Conservation (phyloP, 805 yeast species). For the Starmerella sp. region DNA sequence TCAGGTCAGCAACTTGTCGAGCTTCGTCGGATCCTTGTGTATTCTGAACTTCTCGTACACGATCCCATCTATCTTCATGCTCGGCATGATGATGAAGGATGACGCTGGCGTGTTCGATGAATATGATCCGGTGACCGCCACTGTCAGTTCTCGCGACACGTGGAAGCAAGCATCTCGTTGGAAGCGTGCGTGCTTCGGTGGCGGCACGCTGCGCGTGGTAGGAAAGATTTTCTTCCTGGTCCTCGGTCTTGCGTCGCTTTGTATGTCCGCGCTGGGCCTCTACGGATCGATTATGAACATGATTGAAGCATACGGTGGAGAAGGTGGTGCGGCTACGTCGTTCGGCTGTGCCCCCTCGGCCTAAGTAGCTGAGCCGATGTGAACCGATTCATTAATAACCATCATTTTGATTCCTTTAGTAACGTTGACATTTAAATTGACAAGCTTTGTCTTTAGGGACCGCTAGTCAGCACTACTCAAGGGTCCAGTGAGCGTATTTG, state of each 20-base stretch:
- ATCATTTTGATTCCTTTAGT: background rate
- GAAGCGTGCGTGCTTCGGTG: constrained; percentile 26
- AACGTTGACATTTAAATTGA: background rate
- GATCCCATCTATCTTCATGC: constrained; percentile 30
- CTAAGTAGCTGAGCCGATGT: background rate
- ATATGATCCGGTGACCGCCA: constrained; percentile 15
- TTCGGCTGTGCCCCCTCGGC: constrained; percentile 1
- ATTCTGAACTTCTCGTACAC: constrained; percentile 39
- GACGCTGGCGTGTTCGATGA: constrained; percentile 14
- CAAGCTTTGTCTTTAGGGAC: background rate
- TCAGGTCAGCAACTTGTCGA: constrained; percentile 32
- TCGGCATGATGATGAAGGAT: constrained; percentile 10
- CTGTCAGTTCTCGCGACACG: constrained; percentile 20
- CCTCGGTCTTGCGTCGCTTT: constrained; percentile 28
- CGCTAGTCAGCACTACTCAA: no score
- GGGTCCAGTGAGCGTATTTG: no score
- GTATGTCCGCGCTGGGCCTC: constrained; percentile 27
- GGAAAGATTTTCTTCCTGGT: constrained; percentile 18
- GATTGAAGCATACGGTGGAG: constrained; percentile 12
- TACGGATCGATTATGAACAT: constrained; percentile 23
- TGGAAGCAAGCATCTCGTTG: constrained; percentile 31
- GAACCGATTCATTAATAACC: background rate
- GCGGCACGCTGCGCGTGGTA: constrained; percentile 21
- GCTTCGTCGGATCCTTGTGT: constrained; percentile 36
- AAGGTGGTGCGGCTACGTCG: background rate